Conservation (phyloP, 768 basidiomycete species). For the Rhodotorula graminis region DNA sequence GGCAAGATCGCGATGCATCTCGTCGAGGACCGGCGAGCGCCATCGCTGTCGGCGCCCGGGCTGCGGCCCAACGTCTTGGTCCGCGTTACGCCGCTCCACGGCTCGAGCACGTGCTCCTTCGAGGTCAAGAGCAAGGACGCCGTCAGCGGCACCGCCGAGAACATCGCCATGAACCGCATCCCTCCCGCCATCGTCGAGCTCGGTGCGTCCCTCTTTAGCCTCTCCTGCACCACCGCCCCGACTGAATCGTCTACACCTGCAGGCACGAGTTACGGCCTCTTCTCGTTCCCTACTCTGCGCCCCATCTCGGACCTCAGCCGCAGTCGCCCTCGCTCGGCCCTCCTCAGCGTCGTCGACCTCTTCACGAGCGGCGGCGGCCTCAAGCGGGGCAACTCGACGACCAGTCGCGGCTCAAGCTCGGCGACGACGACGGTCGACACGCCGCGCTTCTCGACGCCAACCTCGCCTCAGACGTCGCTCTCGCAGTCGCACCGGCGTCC, state of each 20-base stretch:
- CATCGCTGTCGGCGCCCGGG: background rate
- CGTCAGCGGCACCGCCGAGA: background rate
- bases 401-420: conserved; percentile 26
- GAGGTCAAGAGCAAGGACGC: conserved; percentile 9
- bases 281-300: conserved; percentile 9
- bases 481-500: background rate
- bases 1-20: conserved; percentile 27
- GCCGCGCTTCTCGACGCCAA: background rate
- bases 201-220: background rate
- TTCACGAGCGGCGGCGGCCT: conserved; percentile 19
- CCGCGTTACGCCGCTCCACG: background rate
- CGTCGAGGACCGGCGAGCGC: background rate
- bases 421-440: conserved; percentile 24
- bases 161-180: conserved; percentile 23
- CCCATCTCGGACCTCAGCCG: conserved; percentile 3
- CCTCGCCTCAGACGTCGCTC: background rate
- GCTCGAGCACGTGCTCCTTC: background rate
- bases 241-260: background rate
- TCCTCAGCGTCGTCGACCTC: conserved; percentile 24
- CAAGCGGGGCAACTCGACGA: conserved; percentile 24
- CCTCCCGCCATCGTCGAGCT: conserved; percentile 15
- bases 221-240: background rate
- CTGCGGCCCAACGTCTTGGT: conserved; percentile 6
- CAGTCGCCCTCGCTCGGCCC: conserved; percentile 14
- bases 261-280: conserved; percentile 11